Evolutionary conservation across 2,329 filamentous ascomycete species (phyloP).

Genomic region (Thelonectria blattea): DNA sequence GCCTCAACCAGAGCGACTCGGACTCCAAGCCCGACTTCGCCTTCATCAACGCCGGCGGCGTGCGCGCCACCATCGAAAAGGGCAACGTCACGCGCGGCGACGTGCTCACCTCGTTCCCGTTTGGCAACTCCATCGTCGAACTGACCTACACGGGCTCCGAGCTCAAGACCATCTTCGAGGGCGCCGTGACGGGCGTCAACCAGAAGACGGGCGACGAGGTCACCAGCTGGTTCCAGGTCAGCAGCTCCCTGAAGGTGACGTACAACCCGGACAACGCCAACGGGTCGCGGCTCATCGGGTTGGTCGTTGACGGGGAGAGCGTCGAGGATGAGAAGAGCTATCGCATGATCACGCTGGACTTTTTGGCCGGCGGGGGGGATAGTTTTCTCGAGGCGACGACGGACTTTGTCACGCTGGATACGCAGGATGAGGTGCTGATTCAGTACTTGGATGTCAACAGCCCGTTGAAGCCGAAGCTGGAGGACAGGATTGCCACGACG

Average conservation of each 20-base stretch:
- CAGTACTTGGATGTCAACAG: conserved; percentile 55
- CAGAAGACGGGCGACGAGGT: conserved; percentile 59
- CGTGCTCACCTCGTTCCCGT: conserved; percentile 69
- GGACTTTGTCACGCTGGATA: conserved; percentile 55
- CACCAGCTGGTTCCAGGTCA: conserved; percentile 67
- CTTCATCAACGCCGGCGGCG: conserved; percentile 68
- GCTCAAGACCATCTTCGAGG: conserved; percentile 64
- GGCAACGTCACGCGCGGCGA: conserved; percentile 68
- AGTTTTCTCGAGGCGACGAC: conserved; percentile 57
- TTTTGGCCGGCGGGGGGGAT: conserved; percentile 67
- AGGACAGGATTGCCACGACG: conserved; percentile 45
- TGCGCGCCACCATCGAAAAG: conserved; percentile 66
- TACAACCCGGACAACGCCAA: conserved; percentile 60
- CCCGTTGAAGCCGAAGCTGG: conserved; percentile 57
- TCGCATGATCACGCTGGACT: conserved; percentile 66
- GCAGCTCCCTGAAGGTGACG: conserved; percentile 59
- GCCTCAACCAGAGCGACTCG: conserved; percentile 52
- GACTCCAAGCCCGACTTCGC: conserved; percentile 57
- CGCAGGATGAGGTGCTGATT: conserved; percentile 60
- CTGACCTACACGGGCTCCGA: conserved; percentile 58
- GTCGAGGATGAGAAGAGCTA: conserved; percentile 57
- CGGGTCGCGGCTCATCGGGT: conserved; percentile 58
- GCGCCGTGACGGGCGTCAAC: conserved; percentile 61
- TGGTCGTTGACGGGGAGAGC: conserved; percentile 55
- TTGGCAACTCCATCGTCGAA: conserved; percentile 69